These are phyloP conservation scores for Pseudogymnoascus pannorum DNA, from an alignment of 2,329 filamentous ascomycete genomes.

Conservation along the genomic window DNA sequence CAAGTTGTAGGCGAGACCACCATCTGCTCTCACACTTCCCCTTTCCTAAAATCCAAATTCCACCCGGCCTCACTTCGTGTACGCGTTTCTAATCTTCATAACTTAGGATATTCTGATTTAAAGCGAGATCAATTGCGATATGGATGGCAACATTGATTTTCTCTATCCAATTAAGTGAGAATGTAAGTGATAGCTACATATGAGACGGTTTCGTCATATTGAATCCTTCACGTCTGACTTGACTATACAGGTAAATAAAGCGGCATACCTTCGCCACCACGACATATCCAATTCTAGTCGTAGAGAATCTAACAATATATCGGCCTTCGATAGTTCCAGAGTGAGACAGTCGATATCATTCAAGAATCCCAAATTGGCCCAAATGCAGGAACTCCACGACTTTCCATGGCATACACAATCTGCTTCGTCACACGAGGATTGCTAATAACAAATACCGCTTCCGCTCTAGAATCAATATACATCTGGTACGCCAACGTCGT, in stretches of 20 bases:
- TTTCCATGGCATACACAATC: constrained; percentile 34
- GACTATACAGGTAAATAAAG: not conserved
- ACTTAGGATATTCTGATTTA: not conserved
- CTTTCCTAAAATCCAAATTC: not conserved
- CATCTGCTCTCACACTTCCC: not conserved
- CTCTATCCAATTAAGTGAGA: not conserved
- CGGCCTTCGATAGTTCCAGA: not conserved
- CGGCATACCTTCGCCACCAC: not conserved
- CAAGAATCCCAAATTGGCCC: constrained; percentile 32
- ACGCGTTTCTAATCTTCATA: not conserved
- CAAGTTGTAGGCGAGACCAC: not conserved
- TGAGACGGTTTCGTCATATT: not conserved
- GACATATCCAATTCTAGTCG: not conserved
- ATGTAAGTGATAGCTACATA: not conserved
- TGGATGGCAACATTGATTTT: not conserved
- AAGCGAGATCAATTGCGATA: not conserved
- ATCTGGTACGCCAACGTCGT: constrained; percentile 28
- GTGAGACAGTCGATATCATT: not conserved
- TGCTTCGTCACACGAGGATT: constrained; percentile 31
- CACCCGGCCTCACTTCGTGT: not conserved
- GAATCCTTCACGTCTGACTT: too few relatives aligned
- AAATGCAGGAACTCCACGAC: constrained; percentile 31
- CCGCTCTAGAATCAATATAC: constrained; percentile 27
- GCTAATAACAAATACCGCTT: constrained; percentile 32
- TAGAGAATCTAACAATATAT: not conserved